Evolutionary conservation across 2,329 filamentous ascomycete species (phyloP).

Genomic region (Acephala macrosclerotiorum): DNA sequence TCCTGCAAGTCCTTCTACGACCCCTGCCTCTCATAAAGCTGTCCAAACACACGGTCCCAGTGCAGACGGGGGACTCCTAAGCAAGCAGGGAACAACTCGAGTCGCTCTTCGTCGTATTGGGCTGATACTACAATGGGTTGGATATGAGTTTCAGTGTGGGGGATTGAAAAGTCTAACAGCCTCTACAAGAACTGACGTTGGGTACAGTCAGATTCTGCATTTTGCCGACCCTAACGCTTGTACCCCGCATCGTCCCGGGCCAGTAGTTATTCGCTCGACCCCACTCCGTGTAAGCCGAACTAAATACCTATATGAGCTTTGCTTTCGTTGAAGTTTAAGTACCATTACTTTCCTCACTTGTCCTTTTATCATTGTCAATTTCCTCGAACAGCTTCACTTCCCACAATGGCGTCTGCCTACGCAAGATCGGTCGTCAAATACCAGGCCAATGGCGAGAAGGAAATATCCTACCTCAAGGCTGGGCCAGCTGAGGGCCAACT

Average conservation of each 20-base stretch:
- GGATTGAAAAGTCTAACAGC: too few species aligned
- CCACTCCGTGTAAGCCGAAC: background rate
- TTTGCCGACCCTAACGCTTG: background rate
- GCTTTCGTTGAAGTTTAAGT: background rate
- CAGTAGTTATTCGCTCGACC: background rate
- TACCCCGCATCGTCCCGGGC: background rate
- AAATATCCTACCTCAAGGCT: conserved; percentile 3
- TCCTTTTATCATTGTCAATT: background rate
- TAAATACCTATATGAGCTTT: background rate
- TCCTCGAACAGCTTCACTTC: background rate
- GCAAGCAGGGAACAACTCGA: too few species aligned
- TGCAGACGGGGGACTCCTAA: too few species aligned
- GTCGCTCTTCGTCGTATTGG: too few species aligned
- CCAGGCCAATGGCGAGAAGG: conserved; percentile 2
- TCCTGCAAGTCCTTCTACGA: too few species aligned
- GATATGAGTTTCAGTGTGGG: too few species aligned
- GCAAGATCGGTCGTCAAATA: background rate
- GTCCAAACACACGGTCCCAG: too few species aligned
- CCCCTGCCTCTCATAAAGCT: too few species aligned
- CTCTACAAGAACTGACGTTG: too few species aligned
- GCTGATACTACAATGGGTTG: too few species aligned
- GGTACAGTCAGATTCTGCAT: background rate
- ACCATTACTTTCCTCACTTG: background rate
- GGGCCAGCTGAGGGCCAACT: conserved; percentile 2
- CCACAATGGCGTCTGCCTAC: conserved; percentile 6